Evolutionary conservation across 225 moss, liverwort and hornwort species (phyloP).

Genomic region (Pseudoscleropodium purum): DNA sequence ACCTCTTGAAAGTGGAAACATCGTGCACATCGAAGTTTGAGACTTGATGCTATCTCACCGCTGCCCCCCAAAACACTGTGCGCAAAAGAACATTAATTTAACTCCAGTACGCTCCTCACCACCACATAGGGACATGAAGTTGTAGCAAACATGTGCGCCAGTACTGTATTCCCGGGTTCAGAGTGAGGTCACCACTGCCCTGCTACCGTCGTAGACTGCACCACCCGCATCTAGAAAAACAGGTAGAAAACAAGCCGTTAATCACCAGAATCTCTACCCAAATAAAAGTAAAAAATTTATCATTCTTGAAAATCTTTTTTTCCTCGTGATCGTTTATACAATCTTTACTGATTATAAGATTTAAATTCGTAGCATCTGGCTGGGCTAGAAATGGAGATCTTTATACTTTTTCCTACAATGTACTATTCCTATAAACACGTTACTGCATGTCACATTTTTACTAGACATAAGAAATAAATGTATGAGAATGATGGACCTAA

Average conservation of each 20-base stretch:
- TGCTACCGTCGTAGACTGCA: neutral
- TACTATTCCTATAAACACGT: neutral
- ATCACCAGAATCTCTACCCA: neutral
- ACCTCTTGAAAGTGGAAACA: neutral
- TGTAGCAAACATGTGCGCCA: neutral
- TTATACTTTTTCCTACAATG: neutral
- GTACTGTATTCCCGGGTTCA: neutral
- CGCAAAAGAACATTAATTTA: neutral
- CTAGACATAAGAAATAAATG: neutral
- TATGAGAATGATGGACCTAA: neutral
- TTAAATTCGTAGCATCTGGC: neutral
- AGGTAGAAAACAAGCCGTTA: neutral
- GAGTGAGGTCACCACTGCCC: neutral
- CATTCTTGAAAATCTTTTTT: too few relatives aligned
- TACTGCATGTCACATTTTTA: neutral
- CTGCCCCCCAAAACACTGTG: neutral
- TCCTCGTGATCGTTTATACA: neutral
- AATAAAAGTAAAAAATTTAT: neutral
- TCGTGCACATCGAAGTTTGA: slow-evolving; percentile 10
- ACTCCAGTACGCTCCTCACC: neutral
- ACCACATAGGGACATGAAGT: neutral
- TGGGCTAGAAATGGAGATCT: neutral
- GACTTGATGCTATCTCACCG: neutral
- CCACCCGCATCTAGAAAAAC: neutral
- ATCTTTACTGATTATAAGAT: neutral